Percentiles rank a stretch among this genome's conserved stretches.
phyloP scores from a whole-genome alignment of 2,329 filamentous ascomycete genomes.

The Botryotinia calthae region DNA sequence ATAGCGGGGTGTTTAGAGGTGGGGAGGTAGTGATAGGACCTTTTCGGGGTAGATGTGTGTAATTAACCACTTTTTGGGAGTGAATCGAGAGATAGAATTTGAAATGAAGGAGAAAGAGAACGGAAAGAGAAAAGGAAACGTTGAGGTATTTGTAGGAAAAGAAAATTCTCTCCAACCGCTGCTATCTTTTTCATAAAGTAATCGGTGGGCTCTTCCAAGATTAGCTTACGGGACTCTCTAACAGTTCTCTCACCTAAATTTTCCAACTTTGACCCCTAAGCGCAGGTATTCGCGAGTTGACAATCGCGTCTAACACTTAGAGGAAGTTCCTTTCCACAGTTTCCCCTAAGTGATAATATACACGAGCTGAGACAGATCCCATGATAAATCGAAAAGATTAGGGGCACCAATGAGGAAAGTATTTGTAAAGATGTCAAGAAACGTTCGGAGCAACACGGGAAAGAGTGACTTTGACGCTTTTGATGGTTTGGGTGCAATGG shows the following conservation, averaged over 20 bases:
- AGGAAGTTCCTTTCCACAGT: slow-evolving; percentile 19
- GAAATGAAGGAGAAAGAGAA: neutral
- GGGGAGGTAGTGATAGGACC: neutral
- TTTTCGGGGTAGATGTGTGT: neutral
- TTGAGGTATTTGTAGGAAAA: slow-evolving; percentile 7
- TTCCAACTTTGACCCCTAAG: slow-evolving; percentile 24
- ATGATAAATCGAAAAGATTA: slow-evolving; percentile 8
- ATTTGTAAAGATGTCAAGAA: slow-evolving; percentile 8
- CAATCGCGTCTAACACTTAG: slow-evolving; percentile 24
- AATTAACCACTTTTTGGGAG: neutral
- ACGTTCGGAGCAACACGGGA: neutral
- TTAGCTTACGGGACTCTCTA: slow-evolving; percentile 6
- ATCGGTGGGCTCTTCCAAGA: neutral
- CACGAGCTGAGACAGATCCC: slow-evolving; percentile 21
- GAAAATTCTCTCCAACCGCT: neutral
- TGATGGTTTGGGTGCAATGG: neutral
- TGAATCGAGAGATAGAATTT: neutral
- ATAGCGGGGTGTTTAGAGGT: slow-evolving; percentile 14
- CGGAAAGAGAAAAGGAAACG: neutral
- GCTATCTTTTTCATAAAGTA: slow-evolving; percentile 18
- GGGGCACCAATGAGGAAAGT: slow-evolving; percentile 9
- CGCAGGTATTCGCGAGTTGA: slow-evolving; percentile 21
- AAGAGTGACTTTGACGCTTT: neutral
- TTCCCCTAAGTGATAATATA: slow-evolving; percentile 33
- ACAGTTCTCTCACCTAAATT: slow-evolving; percentile 1